Conservation (phyloP, 1,284 basidiomycete genomes). For the Cryptococcus sp. region DNA sequence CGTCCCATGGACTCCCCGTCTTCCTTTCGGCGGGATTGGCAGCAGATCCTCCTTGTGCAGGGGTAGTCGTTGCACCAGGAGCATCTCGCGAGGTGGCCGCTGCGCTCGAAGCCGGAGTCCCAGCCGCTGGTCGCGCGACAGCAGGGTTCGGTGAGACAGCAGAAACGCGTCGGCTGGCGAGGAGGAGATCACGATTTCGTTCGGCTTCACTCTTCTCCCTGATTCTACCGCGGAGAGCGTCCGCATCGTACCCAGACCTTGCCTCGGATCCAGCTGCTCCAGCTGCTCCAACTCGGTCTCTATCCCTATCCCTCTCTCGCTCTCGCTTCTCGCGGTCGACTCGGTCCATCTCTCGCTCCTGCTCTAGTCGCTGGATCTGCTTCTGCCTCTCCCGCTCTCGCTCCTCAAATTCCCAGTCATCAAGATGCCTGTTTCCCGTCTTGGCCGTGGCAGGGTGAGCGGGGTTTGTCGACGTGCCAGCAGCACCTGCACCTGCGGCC, state of each 20-base stretch:
- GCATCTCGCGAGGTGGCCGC: neutral
- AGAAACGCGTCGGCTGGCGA: constrained; percentile 33
- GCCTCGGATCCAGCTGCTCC: neutral
- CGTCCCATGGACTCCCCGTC: constrained; percentile 21
- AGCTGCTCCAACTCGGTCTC: constrained; percentile 2
- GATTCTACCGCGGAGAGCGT: constrained; percentile 7
- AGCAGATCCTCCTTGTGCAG: constrained; percentile 2
- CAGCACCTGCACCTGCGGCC: neutral
- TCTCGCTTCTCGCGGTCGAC: constrained; percentile 40
- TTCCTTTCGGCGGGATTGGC: constrained; percentile 4
- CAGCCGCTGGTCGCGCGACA: constrained; percentile 2
- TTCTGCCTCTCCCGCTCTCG: constrained; percentile 40
- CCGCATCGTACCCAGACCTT: constrained; percentile 1
- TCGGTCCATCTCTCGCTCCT: constrained; percentile 43
- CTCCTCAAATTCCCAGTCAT: constrained; percentile 51
- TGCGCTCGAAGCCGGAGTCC: neutral
- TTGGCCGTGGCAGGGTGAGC: no score
- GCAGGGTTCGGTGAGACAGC: constrained; percentile 32
- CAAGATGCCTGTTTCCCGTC: constrained; percentile 11
- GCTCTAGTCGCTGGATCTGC: constrained; percentile 46
- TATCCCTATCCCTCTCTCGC: constrained; percentile 17
- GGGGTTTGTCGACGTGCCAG: neutral
- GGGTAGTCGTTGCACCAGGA: neutral
- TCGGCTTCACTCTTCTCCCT: constrained; percentile 35
- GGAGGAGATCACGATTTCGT: constrained; percentile 39